A percentile compares a stretch with the other conserved stretches of the same genome.
These are phyloP conservation scores for Ustilago tritici DNA, from an alignment of 1,284 basidiomycete species.

Conservation along the genomic window DNA sequence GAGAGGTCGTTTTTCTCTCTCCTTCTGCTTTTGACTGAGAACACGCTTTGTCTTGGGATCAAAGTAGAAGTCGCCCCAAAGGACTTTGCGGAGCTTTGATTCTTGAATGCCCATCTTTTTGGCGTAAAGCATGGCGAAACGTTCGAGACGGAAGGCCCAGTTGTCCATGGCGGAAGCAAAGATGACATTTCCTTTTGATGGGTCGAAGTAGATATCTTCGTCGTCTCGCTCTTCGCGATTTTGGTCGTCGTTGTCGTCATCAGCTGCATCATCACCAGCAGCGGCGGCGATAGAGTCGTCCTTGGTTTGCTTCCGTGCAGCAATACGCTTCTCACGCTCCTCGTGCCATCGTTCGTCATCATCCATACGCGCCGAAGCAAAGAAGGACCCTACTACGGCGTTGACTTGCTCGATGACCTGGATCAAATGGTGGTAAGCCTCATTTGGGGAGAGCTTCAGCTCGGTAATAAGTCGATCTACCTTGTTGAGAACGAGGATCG, in stretches of 20 bases:
- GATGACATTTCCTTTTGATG: constrained; percentile 93
- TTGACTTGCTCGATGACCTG: constrained; percentile 97
- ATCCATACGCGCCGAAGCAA: constrained; percentile 90
- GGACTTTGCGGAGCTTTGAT: constrained; percentile 82
- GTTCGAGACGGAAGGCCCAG: constrained; percentile 95
- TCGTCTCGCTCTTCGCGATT: constrained; percentile 87
- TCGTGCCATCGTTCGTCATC: constrained; percentile 94
- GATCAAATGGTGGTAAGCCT: constrained; percentile 93
- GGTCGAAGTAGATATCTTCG: constrained; percentile 92
- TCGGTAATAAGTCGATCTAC: constrained; percentile 95
- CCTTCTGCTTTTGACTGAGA: constrained; percentile 87
- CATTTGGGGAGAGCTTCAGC: constrained; percentile 87
- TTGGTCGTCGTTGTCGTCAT: constrained; percentile 67
- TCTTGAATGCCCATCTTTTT: constrained; percentile 93
- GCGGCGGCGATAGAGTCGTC: constrained; percentile 56
- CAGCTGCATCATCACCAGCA: constrained; percentile 74
- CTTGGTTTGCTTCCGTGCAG: constrained; percentile 76
- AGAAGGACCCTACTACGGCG: constrained; percentile 96
- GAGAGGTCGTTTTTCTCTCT: constrained; percentile 76
- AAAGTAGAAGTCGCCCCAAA: constrained; percentile 98
- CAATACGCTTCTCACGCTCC: constrained; percentile 84
- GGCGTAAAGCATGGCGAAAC: constrained; percentile 93
- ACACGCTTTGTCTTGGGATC: constrained; percentile 96
- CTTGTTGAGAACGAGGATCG: constrained; percentile 97
- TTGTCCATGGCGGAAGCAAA: constrained; percentile 97